Base-by-base conservation (phyloP, 2,329 filamentous ascomycete species). In the Pseudocercospora vitis region DNA sequence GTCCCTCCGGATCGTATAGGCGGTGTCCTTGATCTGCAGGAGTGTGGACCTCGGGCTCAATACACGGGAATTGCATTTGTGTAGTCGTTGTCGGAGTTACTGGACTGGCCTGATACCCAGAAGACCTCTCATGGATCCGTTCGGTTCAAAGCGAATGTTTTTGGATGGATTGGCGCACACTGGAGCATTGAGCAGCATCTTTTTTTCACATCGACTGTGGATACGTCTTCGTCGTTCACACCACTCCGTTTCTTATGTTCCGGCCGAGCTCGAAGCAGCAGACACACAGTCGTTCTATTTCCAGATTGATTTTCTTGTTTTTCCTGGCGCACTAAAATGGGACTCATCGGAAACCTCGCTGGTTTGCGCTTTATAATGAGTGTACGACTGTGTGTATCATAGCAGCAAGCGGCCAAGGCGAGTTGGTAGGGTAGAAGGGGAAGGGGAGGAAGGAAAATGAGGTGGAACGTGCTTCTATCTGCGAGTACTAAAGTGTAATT, bases 21-120 rank as follows among this genome's bases (percentile, higher is more conserved):
- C n/a, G 8, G 26, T 11, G 11, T 29, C 6, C 26, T n/a, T n/a
- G 26, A 11, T 29, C 11, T n/a, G 19, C 3, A 42, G 37, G 18
- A 23, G 19, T 11, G 7, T 29, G 26, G 6, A 7, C 23, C 24
- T n/a, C n/a, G 11, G 33, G 28, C 35, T 42, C 48, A 31, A n/a
- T 21, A 47, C 16, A 23, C 35, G 32, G 50, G 39, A 35, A 35
- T 54, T 60, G 55, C 59, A 54, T 60, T 62, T 61, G 48, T 32
- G 40, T 60, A 52, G 39, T 55, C 54, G 51, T 55, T 51, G 50
- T 54, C 48, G 60, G 60, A 53, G 58, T 60, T 62, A 51, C 45
- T 57, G 59, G 56, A 59, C 61, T 60, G 61, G 56, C 59, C 32
- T 58, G 57, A 64, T 60, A 62, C 54, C 62, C 60, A 52, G 55